Evolutionary conservation across 2,329 filamentous ascomycete genomes (phyloP).

Genomic region (Aspergillus phoenicis): DNA sequence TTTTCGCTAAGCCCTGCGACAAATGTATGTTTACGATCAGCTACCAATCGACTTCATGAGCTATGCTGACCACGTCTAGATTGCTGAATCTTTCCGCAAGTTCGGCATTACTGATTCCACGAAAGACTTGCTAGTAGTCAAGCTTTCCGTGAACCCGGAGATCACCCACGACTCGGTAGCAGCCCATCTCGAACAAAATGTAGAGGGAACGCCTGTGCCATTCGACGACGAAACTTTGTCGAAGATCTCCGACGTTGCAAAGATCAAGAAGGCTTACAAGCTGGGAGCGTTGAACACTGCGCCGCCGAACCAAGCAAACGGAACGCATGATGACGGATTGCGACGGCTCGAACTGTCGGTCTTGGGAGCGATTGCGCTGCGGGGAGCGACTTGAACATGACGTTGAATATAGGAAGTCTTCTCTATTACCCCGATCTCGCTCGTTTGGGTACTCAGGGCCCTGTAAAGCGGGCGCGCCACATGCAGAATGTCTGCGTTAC

Average conservation of each 20-base stretch:
- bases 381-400: conserved; percentile 54
- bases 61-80: conserved; percentile 56
- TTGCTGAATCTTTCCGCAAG: conserved; percentile 85
- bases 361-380: conserved; percentile 75
- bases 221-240: conserved; percentile 67
- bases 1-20: conserved; percentile 77
- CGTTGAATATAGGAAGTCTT: neutral
- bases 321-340: conserved; percentile 25
- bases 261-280: conserved; percentile 85
- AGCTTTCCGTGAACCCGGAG: conserved; percentile 63
- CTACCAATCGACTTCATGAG: conserved; percentile 8
- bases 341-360: conserved; percentile 65
- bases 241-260: conserved; percentile 63
- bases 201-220: conserved; percentile 63
- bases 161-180: conserved; percentile 53
- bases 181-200: conserved; percentile 61
- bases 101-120: conserved; percentile 78
- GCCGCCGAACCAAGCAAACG: conserved; percentile 24
- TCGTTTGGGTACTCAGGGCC: neutral
- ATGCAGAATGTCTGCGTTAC: neutral
- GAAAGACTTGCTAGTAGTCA: conserved; percentile 75
- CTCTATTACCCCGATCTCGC: neutral
- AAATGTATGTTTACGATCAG: conserved; percentile 61
- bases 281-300: conserved; percentile 63
- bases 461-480: neutral